These are phyloP conservation scores for Alnus rubra DNA, from an alignment of 306 rosid genomes.

Conservation along the genomic window DNA sequence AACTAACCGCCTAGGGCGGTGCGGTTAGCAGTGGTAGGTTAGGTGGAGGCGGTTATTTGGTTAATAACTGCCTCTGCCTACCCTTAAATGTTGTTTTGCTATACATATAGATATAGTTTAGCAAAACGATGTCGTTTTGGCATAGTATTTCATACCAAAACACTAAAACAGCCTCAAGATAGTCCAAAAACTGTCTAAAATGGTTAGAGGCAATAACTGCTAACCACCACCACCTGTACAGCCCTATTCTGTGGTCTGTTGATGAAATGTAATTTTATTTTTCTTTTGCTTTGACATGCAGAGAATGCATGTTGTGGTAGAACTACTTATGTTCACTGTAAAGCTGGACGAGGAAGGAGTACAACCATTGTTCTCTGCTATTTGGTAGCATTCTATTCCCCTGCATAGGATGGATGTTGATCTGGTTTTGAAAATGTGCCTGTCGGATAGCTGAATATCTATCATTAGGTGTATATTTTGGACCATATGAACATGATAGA, in stretches of 20 bases:
- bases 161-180: too few relatives aligned
- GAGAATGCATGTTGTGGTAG: constrained; percentile 66
- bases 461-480: not conserved
- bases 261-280: not conserved
- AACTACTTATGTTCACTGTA: constrained; percentile 95
- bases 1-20: too few relatives aligned
- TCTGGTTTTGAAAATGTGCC: constrained; percentile 1
- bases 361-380: constrained; percentile 95
- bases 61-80: too few relatives aligned
- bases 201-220: too few relatives aligned
- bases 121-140: too few relatives aligned
- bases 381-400: constrained; percentile 57
- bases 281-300: constrained; percentile 26
- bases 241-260: not conserved
- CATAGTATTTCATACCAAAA: too few relatives aligned
- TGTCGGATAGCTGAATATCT: constrained; percentile 9
- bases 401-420: not conserved
- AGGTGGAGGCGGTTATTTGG: too few relatives aligned
- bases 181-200: too few relatives aligned
- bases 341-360: constrained; percentile 98
- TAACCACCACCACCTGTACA: too few relatives aligned
- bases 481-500: not conserved
- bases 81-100: too few relatives aligned
- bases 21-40: too few relatives aligned
- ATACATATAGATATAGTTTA: too few relatives aligned